These are phyloP conservation scores for Fraxinus baroniana DNA, from an alignment of 305 asterid genomes.

Conservation along the genomic window DNA sequence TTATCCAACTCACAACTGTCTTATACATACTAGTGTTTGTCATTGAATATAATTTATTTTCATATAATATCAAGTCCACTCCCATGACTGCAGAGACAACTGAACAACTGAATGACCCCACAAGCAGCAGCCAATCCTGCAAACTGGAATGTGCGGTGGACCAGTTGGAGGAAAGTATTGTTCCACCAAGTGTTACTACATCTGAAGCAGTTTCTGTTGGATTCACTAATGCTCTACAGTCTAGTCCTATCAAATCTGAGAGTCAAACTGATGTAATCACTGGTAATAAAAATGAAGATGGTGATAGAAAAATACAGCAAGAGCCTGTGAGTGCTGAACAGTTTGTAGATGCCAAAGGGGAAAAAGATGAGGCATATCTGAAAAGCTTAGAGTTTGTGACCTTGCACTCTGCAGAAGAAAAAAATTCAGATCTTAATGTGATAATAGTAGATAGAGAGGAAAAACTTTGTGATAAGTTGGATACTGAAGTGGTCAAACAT, in stretches of 20 bases:
- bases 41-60: neutral
- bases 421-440: conserved; percentile 19
- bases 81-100: conserved; percentile 30
- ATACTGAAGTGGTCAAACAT: conserved; percentile 29
- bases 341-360: conserved; percentile 21
- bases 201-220: conserved; percentile 35
- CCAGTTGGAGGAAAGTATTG: conserved; percentile 26
- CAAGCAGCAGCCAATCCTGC: conserved; percentile 19
- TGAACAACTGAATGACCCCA: conserved; percentile 27
- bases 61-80: conserved; percentile 11
- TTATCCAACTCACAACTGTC: neutral
- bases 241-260: conserved; percentile 25
- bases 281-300: conserved; percentile 19
- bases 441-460: conserved; percentile 25
- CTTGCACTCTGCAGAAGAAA: conserved; percentile 30
- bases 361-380: conserved; percentile 23
- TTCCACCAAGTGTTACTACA: conserved; percentile 18
- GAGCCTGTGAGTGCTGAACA: conserved; percentile 26
- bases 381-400: conserved; percentile 16
- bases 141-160: conserved; percentile 24
- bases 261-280: conserved; percentile 12
- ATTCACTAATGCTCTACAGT: conserved; percentile 21
- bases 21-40: neutral
- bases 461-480: conserved; percentile 26
- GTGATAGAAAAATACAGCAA: conserved; percentile 17